A percentile compares a stretch with the other conserved stretches of the same genome.
Evolutionary conservation across 2,329 filamentous ascomycete genomes (phyloP).

Genomic region (Ramichloridium luteum): DNA sequence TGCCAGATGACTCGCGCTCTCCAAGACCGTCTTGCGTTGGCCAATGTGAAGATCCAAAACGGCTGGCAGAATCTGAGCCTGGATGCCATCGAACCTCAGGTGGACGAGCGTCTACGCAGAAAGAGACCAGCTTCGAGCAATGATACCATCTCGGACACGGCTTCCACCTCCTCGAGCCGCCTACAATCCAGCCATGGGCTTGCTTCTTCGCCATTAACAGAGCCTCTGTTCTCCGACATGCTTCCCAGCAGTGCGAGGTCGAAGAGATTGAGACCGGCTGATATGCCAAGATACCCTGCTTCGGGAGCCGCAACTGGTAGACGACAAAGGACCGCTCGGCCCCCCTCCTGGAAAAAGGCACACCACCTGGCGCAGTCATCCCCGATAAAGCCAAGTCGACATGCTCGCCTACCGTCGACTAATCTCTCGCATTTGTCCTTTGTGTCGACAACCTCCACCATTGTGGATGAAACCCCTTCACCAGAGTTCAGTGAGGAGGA

Average conservation of each 20-base stretch:
- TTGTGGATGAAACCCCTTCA: conserved; percentile 49
- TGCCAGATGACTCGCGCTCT: conserved; percentile 85
- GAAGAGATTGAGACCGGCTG: conserved; percentile 19
- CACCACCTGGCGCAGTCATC: conserved; percentile 75
- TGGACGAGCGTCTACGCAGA: conserved; percentile 66
- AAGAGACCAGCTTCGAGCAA: conserved; percentile 51
- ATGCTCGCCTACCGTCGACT: conserved; percentile 59
- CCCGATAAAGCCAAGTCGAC: conserved; percentile 64
- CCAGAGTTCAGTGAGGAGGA: conserved; percentile 63
- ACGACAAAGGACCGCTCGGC: conserved; percentile 24
- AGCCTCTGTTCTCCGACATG: conserved; percentile 72
- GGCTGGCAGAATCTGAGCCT: conserved; percentile 86
- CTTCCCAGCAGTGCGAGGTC: conserved; percentile 46
- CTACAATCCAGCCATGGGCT: conserved; percentile 55
- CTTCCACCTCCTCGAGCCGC: conserved; percentile 68
- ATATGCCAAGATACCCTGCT: conserved; percentile 12
- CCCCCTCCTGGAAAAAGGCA: conserved; percentile 61
- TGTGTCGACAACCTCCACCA: conserved; percentile 57
- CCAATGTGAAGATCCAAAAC: conserved; percentile 94
- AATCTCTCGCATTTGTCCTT: conserved; percentile 66
- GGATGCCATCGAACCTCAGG: conserved; percentile 71
- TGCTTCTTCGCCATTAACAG: conserved; percentile 76
- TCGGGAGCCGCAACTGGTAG: conserved; percentile 23
- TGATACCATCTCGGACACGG: conserved; percentile 75
- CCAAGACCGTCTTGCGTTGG: conserved; percentile 85